phyloP scores from a whole-genome alignment of 768 basidiomycete genomes.

The Panaeolus papilionaceus region DNA sequence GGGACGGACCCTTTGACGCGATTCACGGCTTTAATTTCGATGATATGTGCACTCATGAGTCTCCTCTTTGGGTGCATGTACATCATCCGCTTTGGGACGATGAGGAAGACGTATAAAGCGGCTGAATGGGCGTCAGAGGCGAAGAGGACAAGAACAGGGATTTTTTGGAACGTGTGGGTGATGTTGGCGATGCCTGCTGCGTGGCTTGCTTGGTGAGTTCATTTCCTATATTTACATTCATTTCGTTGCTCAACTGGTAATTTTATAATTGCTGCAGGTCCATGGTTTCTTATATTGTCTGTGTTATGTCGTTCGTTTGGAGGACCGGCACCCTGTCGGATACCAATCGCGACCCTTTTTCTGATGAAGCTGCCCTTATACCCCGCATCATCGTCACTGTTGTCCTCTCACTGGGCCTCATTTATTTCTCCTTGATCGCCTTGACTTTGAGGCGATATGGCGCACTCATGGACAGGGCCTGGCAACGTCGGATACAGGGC shows the following conservation, averaged over 20 bases:
- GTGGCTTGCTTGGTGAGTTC: slow-evolving; percentile 61
- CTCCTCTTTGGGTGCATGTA: slow-evolving; percentile 69
- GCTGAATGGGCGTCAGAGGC: slow-evolving; percentile 70
- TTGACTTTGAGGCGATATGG: slow-evolving; percentile 62
- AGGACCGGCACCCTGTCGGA: slow-evolving; percentile 50
- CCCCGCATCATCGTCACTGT: slow-evolving; percentile 52
- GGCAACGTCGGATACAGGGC: slow-evolving; percentile 34
- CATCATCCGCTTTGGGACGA: slow-evolving; percentile 67
- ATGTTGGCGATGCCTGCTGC: slow-evolving; percentile 66
- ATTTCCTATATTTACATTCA: not conserved
- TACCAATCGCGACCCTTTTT: slow-evolving; percentile 27
- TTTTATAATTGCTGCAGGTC: slow-evolving; percentile 33
- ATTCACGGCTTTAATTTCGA: slow-evolving; percentile 60
- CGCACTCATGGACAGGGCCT: slow-evolving; percentile 40
- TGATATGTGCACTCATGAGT: slow-evolving; percentile 67
- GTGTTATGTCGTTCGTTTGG: slow-evolving; percentile 70
- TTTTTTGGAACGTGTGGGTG: slow-evolving; percentile 73
- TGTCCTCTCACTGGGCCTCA: slow-evolving; percentile 55
- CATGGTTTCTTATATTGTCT: slow-evolving; percentile 60
- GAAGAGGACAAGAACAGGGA: slow-evolving; percentile 35
- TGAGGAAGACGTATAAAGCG: slow-evolving; percentile 70
- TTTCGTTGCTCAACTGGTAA: not conserved
- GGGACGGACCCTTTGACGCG: slow-evolving; percentile 59
- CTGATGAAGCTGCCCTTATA: slow-evolving; percentile 35
- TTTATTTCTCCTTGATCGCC: slow-evolving; percentile 59